Conservation (phyloP, 306 rosid species). For the Lablab purpureus region DNA sequence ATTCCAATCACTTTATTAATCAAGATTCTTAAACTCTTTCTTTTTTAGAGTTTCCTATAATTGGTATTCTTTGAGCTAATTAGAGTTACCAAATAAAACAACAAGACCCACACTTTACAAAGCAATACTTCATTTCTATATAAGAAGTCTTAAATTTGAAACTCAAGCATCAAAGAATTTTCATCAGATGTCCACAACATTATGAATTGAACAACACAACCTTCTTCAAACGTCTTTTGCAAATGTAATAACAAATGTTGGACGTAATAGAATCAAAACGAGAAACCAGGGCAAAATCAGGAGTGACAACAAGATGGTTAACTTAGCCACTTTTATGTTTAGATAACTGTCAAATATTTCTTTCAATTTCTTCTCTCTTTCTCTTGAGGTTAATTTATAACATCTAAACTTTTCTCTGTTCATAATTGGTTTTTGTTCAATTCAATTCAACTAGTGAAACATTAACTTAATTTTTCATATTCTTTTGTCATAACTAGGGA, state of each 20-base stretch:
- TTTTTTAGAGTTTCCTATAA: too few species aligned
- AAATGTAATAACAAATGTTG: conserved; percentile 76
- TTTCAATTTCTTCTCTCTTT: background rate
- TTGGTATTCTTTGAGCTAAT: too few species aligned
- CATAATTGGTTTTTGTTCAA: too few species aligned
- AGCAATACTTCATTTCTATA: too few species aligned
- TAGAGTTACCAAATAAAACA: too few species aligned
- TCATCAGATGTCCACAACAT: too few species aligned
- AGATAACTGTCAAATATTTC: background rate
- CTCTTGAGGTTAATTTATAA: background rate
- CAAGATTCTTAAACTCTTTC: too few species aligned
- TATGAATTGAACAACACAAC: conserved; percentile 50
- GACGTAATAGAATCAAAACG: conserved; percentile 63
- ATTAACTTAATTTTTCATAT: background rate
- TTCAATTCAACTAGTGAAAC: background rate
- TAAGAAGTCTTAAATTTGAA: too few species aligned
- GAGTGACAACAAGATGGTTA: conserved; percentile 57
- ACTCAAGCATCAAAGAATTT: too few species aligned
- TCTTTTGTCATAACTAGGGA: too few species aligned
- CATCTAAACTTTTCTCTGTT: background rate
- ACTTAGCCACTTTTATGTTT: conserved; percentile 43
- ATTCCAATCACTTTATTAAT: too few species aligned
- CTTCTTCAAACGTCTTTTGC: conserved; percentile 66
- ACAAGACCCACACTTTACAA: too few species aligned
- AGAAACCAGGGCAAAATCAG: conserved; percentile 72